Conservation (phyloP, 1,284 basidiomycete genomes). For the Paramarasmius palmivorus region DNA sequence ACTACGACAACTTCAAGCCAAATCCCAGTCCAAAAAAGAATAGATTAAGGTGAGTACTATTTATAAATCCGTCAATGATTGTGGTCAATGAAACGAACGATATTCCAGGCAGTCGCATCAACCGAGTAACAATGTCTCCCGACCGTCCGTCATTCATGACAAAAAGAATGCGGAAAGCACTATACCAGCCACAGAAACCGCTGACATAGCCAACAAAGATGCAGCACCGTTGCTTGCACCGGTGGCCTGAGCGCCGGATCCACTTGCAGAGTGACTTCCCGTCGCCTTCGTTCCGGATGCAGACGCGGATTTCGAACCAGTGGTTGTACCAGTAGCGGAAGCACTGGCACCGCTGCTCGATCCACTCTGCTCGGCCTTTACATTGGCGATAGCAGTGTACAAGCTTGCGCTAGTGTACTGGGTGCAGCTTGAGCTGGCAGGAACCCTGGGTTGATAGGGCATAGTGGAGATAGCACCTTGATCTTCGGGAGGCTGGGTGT, state of each 20-base stretch:
- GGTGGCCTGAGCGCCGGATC: not conserved
- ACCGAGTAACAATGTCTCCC: too few relatives aligned
- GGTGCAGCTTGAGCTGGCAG: slow-evolving; percentile 62
- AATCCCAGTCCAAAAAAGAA: too few relatives aligned
- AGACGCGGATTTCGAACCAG: not conserved
- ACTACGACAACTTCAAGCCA: too few relatives aligned
- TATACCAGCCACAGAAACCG: not conserved
- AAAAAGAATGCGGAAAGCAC: not conserved
- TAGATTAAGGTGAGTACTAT: too few relatives aligned
- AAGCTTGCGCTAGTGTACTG: slow-evolving; percentile 53
- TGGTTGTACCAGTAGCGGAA: not conserved
- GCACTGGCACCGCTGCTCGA: too few relatives aligned
- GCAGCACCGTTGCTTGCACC: not conserved
- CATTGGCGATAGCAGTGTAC: slow-evolving; percentile 29
- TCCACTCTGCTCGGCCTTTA: not conserved
- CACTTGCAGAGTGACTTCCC: not conserved
- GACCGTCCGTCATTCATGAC: not conserved
- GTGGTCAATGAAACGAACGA: too few relatives aligned
- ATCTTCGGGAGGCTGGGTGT: slow-evolving; percentile 61
- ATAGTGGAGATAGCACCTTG: slow-evolving; percentile 53
- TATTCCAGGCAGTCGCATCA: too few relatives aligned
- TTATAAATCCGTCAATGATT: too few relatives aligned
- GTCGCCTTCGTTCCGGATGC: not conserved
- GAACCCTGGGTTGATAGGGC: slow-evolving; percentile 59
- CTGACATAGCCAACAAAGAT: not conserved